Conservation (phyloP, 1,139 yeast species). For the Scheffersomyces lignicola region DNA sequence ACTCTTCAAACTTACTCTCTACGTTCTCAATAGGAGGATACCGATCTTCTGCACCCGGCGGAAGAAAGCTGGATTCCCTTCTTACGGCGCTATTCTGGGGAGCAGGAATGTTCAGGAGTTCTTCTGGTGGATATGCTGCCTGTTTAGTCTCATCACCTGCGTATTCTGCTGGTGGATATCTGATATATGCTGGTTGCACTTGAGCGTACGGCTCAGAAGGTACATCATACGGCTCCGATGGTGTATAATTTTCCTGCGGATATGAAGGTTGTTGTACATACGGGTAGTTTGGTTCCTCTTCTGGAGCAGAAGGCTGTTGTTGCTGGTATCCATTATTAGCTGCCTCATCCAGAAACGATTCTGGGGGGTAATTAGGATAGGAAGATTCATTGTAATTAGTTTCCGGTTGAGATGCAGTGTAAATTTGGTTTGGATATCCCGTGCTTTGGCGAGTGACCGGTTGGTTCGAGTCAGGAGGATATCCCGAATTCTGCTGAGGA, state of each 20-base stretch:
- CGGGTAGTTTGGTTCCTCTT: constrained; percentile 6
- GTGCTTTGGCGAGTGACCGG: constrained; percentile 2
- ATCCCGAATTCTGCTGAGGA: constrained; percentile 4
- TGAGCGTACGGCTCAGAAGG: constrained; percentile 9
- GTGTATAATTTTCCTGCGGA: constrained; percentile 5
- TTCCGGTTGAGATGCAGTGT: constrained; percentile 1
- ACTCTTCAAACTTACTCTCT: constrained; percentile 10
- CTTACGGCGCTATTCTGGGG: constrained; percentile 11
- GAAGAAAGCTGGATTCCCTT: constrained; percentile 13
- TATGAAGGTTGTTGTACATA: constrained; percentile 2
- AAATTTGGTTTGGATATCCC: constrained; percentile 3
- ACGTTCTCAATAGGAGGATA: constrained; percentile 21
- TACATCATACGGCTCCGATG: constrained; percentile 9
- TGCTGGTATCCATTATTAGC: constrained; percentile 4
- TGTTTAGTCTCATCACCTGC: background rate
- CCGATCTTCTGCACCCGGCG: constrained; percentile 18
- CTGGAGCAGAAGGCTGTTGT: constrained; percentile 10
- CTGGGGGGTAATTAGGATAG: constrained; percentile 13
- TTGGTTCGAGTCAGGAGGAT: constrained; percentile 4
- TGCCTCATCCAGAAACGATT: constrained; percentile 7
- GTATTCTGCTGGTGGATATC: constrained; percentile 15
- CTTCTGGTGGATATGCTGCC: background rate
- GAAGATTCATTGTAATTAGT: constrained; percentile 2
- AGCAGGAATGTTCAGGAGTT: constrained; percentile 1
- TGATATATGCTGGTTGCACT: constrained; percentile 3